A percentile compares a stretch with the other conserved stretches of the same genome.
phyloP scores from a whole-genome alignment of 2,329 filamentous ascomycete species.

The Neoscytalidium dimidiatum region DNA sequence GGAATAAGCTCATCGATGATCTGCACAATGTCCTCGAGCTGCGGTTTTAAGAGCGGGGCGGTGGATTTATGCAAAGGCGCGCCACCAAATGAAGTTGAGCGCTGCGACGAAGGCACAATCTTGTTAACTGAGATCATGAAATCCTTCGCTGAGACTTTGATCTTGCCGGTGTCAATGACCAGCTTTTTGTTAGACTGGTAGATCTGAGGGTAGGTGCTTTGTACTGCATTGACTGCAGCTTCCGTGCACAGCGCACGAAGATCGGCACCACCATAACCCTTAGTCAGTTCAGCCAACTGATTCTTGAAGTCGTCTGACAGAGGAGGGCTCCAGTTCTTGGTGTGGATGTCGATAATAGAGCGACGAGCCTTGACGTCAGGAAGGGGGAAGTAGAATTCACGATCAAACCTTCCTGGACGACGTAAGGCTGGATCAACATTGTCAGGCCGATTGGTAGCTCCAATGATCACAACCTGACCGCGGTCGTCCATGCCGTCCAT shows the following conservation, averaged over 20 bases:
- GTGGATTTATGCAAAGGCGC: constrained; percentile 76
- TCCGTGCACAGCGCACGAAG: constrained; percentile 92
- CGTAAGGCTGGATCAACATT: constrained; percentile 95
- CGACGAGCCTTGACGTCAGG: constrained; percentile 79
- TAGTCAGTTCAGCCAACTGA: constrained; percentile 82
- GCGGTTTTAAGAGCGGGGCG: constrained; percentile 75
- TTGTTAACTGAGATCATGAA: constrained; percentile 98
- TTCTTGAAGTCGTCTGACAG: constrained; percentile 78
- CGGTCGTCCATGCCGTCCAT: constrained; percentile 99
- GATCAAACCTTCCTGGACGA: constrained; percentile 89
- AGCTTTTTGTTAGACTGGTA: constrained; percentile 90
- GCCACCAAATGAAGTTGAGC: constrained; percentile 82
- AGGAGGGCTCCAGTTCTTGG: constrained; percentile 82
- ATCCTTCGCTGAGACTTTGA: constrained; percentile 86
- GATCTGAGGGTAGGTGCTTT: constrained; percentile 94
- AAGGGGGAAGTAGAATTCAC: constrained; percentile 97
- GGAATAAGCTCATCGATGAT: constrained; percentile 78
- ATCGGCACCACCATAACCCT: constrained; percentile 96
- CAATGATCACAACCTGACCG: constrained; percentile 97
- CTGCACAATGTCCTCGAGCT: constrained; percentile 68
- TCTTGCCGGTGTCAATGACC: constrained; percentile 79
- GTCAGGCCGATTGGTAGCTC: constrained; percentile 95
- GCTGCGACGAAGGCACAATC: constrained; percentile 91
- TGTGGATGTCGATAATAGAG: constrained; percentile 92
- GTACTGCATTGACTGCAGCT: constrained; percentile 91